Percentiles rank a stretch among this genome's conserved stretches.
These are phyloP conservation scores for Penicillium turbatum DNA, from an alignment of 495 filamentous ascomycete species.

Conservation along the genomic window DNA sequence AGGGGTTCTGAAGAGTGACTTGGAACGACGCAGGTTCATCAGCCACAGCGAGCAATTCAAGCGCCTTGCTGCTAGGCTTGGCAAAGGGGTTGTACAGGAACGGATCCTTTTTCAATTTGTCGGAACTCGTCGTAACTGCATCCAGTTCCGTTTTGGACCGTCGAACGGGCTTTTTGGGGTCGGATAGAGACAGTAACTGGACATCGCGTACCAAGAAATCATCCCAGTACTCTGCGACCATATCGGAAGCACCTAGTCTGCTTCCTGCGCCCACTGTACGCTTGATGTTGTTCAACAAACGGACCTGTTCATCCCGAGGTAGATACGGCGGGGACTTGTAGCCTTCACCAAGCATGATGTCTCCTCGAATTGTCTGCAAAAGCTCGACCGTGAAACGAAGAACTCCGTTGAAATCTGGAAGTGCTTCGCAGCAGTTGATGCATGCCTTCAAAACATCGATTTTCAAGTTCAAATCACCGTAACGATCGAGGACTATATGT, in stretches of 20 bases:
- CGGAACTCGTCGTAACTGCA: constrained; percentile 48
- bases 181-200: constrained; percentile 54
- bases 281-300: constrained; percentile 73
- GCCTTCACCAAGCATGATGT: constrained; percentile 60
- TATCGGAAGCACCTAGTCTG: constrained; percentile 61
- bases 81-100: constrained; percentile 92
- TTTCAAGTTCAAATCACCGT: constrained; percentile 60
- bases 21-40: constrained; percentile 71
- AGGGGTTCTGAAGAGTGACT: constrained; percentile 87
- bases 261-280: constrained; percentile 73
- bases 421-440: constrained; percentile 86
- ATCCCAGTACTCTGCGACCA: constrained; percentile 92
- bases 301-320: constrained; percentile 76
- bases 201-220: constrained; percentile 86
- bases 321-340: constrained; percentile 55
- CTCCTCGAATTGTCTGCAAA: constrained; percentile 69
- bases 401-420: constrained; percentile 87
- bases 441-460: constrained; percentile 78
- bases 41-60: constrained; percentile 67
- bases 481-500: constrained; percentile 36
- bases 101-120: constrained; percentile 62
- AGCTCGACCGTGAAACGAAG: constrained; percentile 80
- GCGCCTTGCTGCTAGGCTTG: constrained; percentile 56
- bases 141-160: constrained; percentile 70
- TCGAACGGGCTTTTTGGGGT: constrained; percentile 57